Base-by-base conservation (phyloP, 345 rosid species). In the Firmiana major region DNA sequence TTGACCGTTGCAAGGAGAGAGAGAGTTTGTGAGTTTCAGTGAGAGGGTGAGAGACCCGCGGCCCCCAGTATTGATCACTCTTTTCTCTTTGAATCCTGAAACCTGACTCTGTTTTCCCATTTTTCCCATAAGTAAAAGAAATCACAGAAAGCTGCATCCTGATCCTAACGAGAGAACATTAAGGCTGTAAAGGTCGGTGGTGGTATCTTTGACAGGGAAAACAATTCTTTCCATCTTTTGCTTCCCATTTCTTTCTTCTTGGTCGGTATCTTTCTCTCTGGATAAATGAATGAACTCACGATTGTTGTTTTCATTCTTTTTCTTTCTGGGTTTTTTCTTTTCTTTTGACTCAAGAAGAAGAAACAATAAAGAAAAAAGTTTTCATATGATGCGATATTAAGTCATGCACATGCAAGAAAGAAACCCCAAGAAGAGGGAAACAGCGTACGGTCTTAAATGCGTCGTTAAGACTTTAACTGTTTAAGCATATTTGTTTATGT, bases 361-460 rank as follows among this genome's bases (percentile, higher is more conserved):
- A 19, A 17, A 54, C 4, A 54, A 51, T 16, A 9, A 65, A 19
- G n/a, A n/a, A 65, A 1, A 5, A 22, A 4, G 40, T 36, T 36
- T 36, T 67, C 7, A 0, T 31, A 12, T 11, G 9, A 45, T 8
- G 1, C 31, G 5, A 67, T 31, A 31, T 31, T 31, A 31, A 31
- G 66, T 74, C 62, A 74, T 51, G 79, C 74, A 76, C 81, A 79
- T 73, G 84, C 42, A 63, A 71, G 11, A 74, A 63, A 59, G 80
- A 84, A 79, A 59, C 80, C 85, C 78, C 72, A 64, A 58, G 57
- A 76, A 31, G 81, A 71, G 75, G 84, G 83, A 75, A 83, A 63
- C 78, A 66, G 76, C 78, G 80, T 63, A 53, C 77, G 83, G 71
- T 42, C 70, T 73, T 54, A 73, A 62, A 51, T 69, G 69, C 51